A percentile compares a stretch with the other conserved stretches of the same genome.
Evolutionary conservation across 495 filamentous ascomycete species (phyloP).

Genomic region (Geopyxis carbonaria): DNA sequence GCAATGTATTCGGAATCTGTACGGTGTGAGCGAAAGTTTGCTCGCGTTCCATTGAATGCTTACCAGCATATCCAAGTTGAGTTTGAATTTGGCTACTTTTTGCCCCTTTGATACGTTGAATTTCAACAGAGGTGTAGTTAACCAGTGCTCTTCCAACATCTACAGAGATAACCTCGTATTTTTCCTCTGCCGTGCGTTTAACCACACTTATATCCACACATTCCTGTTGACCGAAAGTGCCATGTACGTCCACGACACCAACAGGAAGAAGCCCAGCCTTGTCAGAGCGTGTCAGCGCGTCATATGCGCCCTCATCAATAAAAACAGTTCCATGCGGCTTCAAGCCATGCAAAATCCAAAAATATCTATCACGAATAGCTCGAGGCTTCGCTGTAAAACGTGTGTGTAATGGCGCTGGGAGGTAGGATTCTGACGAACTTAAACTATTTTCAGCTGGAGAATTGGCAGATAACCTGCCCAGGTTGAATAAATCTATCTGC

Average conservation of each 20-base stretch:
- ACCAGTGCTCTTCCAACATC: slow-evolving; percentile 86
- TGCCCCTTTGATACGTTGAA: slow-evolving; percentile 64
- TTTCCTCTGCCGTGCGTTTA: slow-evolving; percentile 29
- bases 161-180: slow-evolving; percentile 37
- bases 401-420: slow-evolving; percentile 54
- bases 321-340: slow-evolving; percentile 78
- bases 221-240: slow-evolving; percentile 80
- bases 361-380: slow-evolving; percentile 79
- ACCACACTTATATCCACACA: slow-evolving; percentile 70
- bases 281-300: slow-evolving; percentile 43
- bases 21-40: not conserved
- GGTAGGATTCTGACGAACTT: slow-evolving; percentile 13
- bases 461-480: slow-evolving; percentile 18
- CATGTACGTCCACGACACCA: slow-evolving; percentile 77
- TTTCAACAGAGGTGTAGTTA: slow-evolving; percentile 78
- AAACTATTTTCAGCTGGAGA: slow-evolving; percentile 27
- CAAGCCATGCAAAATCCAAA: slow-evolving; percentile 95
- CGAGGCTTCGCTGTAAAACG: slow-evolving; percentile 76
- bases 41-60: not conserved
- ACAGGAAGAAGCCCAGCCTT: slow-evolving; percentile 85
- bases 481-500: slow-evolving; percentile 15
- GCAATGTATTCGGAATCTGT: slow-evolving; percentile 84
- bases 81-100: slow-evolving; percentile 63
- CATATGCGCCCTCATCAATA: slow-evolving; percentile 75
- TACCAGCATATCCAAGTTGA: slow-evolving; percentile 59